A percentile compares a stretch with the other conserved stretches of the same genome.
These are phyloP conservation scores for Apiospora arundinis DNA, from an alignment of 2,329 filamentous ascomycete genomes.

Conservation along the genomic window DNA sequence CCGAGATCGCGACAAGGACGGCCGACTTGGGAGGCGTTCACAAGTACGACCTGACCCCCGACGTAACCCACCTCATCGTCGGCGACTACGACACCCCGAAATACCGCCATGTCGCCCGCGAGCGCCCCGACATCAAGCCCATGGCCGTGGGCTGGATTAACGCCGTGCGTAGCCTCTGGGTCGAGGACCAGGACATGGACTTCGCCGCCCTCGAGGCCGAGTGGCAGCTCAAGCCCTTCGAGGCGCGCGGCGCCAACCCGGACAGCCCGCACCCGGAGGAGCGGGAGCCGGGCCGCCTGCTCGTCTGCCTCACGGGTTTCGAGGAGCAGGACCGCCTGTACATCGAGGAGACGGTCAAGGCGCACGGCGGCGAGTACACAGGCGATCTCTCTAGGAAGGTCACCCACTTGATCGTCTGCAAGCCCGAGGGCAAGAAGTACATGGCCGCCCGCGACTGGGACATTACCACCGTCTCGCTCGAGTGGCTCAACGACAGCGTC, in stretches of 20 bases:
- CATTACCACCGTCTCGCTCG: conserved; percentile 77
- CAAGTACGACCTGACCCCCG: conserved; percentile 91
- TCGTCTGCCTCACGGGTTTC: conserved; percentile 64
- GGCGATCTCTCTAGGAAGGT: conserved; percentile 86
- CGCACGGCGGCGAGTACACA: conserved; percentile 82
- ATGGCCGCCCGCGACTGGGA: conserved; percentile 84
- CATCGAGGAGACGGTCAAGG: conserved; percentile 70
- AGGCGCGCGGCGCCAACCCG: conserved; percentile 54
- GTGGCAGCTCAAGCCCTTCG: conserved; percentile 69
- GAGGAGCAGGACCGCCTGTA: conserved; percentile 46
- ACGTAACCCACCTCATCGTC: conserved; percentile 93
- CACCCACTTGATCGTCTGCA: conserved; percentile 84
- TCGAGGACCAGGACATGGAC: conserved; percentile 77
- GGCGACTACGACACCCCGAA: conserved; percentile 90
- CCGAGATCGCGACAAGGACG: conserved; percentile 67
- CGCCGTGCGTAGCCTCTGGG: conserved; percentile 80
- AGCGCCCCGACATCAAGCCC: conserved; percentile 83
- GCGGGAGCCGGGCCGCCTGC: conserved; percentile 48
- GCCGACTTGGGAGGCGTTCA: conserved; percentile 84
- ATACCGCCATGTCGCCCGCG: conserved; percentile 92
- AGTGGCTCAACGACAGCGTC: conserved; percentile 86
- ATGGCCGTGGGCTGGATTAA: conserved; percentile 87
- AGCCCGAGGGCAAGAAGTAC: conserved; percentile 88
- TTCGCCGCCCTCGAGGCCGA: conserved; percentile 71
- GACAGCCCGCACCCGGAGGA: conserved; percentile 34